Percentiles rank a stretch among this genome's conserved stretches.
These are phyloP conservation scores for Senna tora DNA, from an alignment of 306 rosid genomes.

Conservation along the genomic window DNA sequence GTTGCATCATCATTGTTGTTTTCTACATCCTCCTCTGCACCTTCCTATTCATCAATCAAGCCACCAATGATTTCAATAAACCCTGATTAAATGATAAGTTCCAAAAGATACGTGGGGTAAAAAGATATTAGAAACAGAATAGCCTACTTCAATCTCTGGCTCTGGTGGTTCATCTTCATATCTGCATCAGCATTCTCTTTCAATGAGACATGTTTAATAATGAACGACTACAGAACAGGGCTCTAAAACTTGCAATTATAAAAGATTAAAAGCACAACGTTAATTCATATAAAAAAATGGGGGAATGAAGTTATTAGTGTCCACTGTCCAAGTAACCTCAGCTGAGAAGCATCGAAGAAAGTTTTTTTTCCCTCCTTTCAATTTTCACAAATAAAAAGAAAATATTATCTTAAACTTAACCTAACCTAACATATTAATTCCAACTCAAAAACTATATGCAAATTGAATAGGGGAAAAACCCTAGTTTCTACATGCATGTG, in stretches of 20 bases:
- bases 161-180: slow-evolving; percentile 88
- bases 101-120: not conserved
- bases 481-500: not conserved
- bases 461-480: slow-evolving; percentile 11
- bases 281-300: not conserved
- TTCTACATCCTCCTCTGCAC: slow-evolving; percentile 82
- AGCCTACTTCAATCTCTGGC: slow-evolving; percentile 80
- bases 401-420: not conserved
- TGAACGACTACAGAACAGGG: not conserved
- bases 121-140: not conserved
- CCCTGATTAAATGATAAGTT: not conserved
- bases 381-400: too few relatives aligned
- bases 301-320: not conserved
- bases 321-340: too few relatives aligned
- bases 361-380: too few relatives aligned
- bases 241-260: not conserved
- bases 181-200: slow-evolving; percentile 44
- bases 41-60: slow-evolving; percentile 63
- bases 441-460: not conserved
- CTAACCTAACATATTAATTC: not conserved
- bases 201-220: not conserved
- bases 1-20: slow-evolving; percentile 63
- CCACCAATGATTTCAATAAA: slow-evolving; percentile 11
- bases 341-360: too few relatives aligned
- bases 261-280: not conserved